phyloP scores from a whole-genome alignment of 306 rosid species.

The Bauhinia variegata region DNA sequence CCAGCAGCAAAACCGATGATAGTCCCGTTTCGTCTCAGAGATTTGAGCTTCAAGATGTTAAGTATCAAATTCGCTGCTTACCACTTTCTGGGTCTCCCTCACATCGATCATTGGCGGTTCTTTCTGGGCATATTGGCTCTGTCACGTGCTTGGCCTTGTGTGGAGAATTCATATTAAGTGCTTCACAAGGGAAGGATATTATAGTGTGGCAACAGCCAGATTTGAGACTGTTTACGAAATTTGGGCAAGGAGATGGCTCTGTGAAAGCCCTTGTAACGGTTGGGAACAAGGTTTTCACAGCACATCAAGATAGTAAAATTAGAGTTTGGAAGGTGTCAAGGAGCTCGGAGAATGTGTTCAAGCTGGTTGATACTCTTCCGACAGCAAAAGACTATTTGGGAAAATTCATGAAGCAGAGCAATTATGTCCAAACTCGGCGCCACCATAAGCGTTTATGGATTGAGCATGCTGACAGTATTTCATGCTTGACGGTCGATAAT shows the following conservation, averaged over 20 bases:
- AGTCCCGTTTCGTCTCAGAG: constrained; percentile 43
- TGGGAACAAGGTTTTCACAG: constrained; percentile 77
- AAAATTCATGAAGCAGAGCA: constrained; percentile 85
- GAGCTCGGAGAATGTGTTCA: constrained; percentile 72
- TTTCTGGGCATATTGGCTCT: constrained; percentile 74
- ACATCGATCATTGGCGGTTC: constrained; percentile 65
- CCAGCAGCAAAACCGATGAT: constrained; percentile 54
- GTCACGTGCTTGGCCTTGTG: constrained; percentile 82
- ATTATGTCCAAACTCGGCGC: constrained; percentile 82
- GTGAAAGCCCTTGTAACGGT: constrained; percentile 74
- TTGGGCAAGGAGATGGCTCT: constrained; percentile 89
- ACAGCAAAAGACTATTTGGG: constrained; percentile 82
- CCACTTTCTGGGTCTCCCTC: constrained; percentile 49
- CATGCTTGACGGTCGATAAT: constrained; percentile 65
- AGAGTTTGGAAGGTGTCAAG: constrained; percentile 89
- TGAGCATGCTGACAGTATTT: constrained; percentile 84
- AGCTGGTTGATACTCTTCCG: constrained; percentile 72
- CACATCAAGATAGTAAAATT: constrained; percentile 82
- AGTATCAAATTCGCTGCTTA: constrained; percentile 18
- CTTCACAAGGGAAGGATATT: constrained; percentile 83
- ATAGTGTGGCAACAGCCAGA: constrained; percentile 95
- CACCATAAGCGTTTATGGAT: constrained; percentile 87
- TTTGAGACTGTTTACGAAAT: constrained; percentile 63
- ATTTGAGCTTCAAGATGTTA: constrained; percentile 35
- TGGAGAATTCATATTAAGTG: constrained; percentile 91